These are phyloP conservation scores for Phytomonas sp. DNA, from an alignment of 208 protist genomes.

Conservation along the genomic window DNA sequence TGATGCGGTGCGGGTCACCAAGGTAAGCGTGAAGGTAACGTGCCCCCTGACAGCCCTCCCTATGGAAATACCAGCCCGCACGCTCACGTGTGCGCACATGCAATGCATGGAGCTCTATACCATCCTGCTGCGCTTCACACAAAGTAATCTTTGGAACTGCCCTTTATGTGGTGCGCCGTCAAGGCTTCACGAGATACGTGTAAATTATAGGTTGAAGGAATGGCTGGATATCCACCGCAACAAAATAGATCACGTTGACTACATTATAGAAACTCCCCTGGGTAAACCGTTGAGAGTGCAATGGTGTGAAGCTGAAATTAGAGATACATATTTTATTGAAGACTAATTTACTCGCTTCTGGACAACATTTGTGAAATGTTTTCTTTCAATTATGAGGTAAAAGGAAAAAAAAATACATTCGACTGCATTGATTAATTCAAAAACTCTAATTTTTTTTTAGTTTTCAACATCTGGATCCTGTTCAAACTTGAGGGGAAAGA, in stretches of 20 bases:
- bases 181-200: constrained; percentile 37
- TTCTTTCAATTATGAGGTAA: neutral
- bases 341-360: neutral
- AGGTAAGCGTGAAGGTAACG: constrained; percentile 33
- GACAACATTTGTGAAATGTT: neutral
- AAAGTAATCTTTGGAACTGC: constrained; percentile 80
- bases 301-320: neutral
- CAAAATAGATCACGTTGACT: constrained; percentile 32
- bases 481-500: too few relatives aligned
- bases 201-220: constrained; percentile 70
- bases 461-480: neutral
- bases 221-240: constrained; percentile 46
- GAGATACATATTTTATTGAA: neutral
- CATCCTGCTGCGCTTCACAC: constrained; percentile 46
- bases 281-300: constrained; percentile 12
- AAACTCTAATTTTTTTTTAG: neutral
- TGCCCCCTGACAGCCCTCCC: constrained; percentile 62
- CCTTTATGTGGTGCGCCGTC: constrained; percentile 61
- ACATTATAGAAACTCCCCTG: constrained; percentile 36
- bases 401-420: neutral
- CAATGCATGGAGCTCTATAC: constrained; percentile 76
- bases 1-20: constrained; percentile 35
- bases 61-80: constrained; percentile 55
- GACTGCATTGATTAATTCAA: neutral
- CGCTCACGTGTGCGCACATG: constrained; percentile 57